Base-by-base conservation (phyloP, 2,329 filamentous ascomycete species). In the Xylaria sp. region DNA sequence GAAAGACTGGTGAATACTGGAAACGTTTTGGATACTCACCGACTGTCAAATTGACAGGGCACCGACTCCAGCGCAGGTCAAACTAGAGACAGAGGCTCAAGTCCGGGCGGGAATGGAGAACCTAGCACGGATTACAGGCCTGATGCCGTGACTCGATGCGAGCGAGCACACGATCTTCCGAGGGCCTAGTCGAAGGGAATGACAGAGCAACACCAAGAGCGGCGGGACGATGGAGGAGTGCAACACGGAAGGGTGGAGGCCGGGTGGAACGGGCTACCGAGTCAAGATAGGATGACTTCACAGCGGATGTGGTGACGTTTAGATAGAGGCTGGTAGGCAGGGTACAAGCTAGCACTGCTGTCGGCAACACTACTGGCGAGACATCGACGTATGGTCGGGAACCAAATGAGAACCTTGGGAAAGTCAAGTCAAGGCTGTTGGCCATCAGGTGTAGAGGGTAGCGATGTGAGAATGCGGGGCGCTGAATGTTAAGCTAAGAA, bases 391-490 rank as follows among this genome's bases (percentile, higher is more conserved):
- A 7, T 7, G n/a, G 45, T 38, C 4, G 49, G 50, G 3, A n/a
- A 44, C 27, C 25, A 42, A 54, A 29, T 36, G 29, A 51, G 10
- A 58, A 29, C n/a, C 11, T 42, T 47, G 25, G 38, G 29, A 25
- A 62, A 47, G 29, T 53, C 31, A 38, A 31, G 38, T 20, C 47
- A 44, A 53, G 44, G 27, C 44, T 25, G 7, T 29, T 25, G 55
- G 22, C 63, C 51, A 38, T 36, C 49, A 50, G 47, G 59, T 59
- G 55, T 15, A 51, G 36, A n/a, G n/a, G 11, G 15, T 27, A 22
- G 38, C 22, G 51, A 51, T 62, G 63, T 22, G 44, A 50, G 66
- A 61, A 39, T 53, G 66, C 63, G 66, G 63, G 66, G 66, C 54
- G 5, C 9, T 59, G 55, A 36, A 38, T 3, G 31, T 49, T 45